These are phyloP conservation scores for Fomes fomentarius DNA, from an alignment of 1,284 basidiomycete genomes.

Conservation along the genomic window DNA sequence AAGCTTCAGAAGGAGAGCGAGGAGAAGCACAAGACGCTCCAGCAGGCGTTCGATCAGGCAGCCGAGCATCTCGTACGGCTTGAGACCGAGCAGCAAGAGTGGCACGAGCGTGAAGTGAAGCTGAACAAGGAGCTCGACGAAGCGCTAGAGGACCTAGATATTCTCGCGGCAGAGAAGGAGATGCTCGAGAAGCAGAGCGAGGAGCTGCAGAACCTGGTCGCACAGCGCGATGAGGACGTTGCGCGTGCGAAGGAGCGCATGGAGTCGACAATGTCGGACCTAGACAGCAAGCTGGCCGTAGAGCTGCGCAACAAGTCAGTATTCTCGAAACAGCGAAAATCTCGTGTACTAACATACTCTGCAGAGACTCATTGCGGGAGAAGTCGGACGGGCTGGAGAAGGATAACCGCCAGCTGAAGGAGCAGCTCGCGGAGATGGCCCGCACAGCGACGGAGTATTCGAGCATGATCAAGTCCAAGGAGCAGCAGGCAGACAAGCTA, in stretches of 20 bases:
- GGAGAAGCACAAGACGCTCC: constrained; percentile 74
- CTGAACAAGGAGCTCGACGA: constrained; percentile 55
- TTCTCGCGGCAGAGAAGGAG: constrained; percentile 57
- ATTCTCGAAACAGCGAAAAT: constrained; percentile 5
- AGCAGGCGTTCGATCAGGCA: constrained; percentile 79
- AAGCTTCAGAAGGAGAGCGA: constrained; percentile 77
- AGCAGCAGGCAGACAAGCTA: constrained; percentile 71
- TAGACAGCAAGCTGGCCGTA: constrained; percentile 72
- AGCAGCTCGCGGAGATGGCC: constrained; percentile 79
- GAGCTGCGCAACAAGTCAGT: constrained; percentile 74
- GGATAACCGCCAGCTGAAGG: constrained; percentile 73
- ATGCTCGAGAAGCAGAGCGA: constrained; percentile 68
- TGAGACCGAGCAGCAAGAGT: constrained; percentile 77
- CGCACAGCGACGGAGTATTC: constrained; percentile 83
- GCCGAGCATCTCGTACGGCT: constrained; percentile 82
- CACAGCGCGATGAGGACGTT: constrained; percentile 83
- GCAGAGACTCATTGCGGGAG: constrained; percentile 63
- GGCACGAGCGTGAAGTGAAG: constrained; percentile 63
- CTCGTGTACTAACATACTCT: constrained; percentile 2
- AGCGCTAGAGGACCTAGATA: constrained; percentile 67
- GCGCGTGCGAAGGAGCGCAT: constrained; percentile 77
- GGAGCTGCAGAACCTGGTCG: constrained; percentile 72
- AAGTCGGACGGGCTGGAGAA: constrained; percentile 67
- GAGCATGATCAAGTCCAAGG: constrained; percentile 77
- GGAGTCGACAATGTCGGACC: constrained; percentile 66